Conservation (phyloP, 192 early-diverging fungal genomes). For the Paraglomus occultum region DNA sequence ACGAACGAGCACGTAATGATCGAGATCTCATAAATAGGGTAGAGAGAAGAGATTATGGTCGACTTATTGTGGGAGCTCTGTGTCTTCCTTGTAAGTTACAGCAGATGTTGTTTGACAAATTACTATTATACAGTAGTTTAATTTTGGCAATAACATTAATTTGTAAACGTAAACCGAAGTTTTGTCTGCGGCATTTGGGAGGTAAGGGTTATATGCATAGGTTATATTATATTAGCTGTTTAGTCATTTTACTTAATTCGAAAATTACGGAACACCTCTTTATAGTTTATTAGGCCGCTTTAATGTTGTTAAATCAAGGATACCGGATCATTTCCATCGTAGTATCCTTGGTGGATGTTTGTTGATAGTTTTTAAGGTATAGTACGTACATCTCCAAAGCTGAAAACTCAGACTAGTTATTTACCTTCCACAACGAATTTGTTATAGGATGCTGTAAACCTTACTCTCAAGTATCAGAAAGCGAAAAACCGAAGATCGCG, state of each 20-base stretch:
- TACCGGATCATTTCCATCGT: slow-evolving; percentile 53
- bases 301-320: slow-evolving; percentile 45
- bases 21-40: slow-evolving; percentile 57
- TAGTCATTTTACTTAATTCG: background rate
- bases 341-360: slow-evolving; percentile 53
- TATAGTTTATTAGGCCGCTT: slow-evolving; percentile 45
- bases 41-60: slow-evolving; percentile 51
- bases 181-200: slow-evolving; percentile 62
- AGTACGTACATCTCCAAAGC: background rate
- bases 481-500: slow-evolving; percentile 23
- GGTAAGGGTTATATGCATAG: slow-evolving; percentile 40
- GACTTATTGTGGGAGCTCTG: slow-evolving; percentile 63
- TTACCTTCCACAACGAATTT: background rate
- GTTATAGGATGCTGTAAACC: slow-evolving; percentile 26
- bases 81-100: slow-evolving; percentile 48
- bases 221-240: background rate
- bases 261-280: background rate
- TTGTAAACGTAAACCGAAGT: slow-evolving; percentile 17
- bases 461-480: slow-evolving; percentile 29
- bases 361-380: slow-evolving; percentile 56
- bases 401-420: background rate
- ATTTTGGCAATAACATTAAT: background rate
- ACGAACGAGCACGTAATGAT: slow-evolving; percentile 15
- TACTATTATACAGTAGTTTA: background rate
- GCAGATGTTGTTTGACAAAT: background rate